A percentile compares a stretch with the other conserved stretches of the same genome.
phyloP scores from a whole-genome alignment of 2,329 filamentous ascomycete species.

The Paecilomyces fulvus region DNA sequence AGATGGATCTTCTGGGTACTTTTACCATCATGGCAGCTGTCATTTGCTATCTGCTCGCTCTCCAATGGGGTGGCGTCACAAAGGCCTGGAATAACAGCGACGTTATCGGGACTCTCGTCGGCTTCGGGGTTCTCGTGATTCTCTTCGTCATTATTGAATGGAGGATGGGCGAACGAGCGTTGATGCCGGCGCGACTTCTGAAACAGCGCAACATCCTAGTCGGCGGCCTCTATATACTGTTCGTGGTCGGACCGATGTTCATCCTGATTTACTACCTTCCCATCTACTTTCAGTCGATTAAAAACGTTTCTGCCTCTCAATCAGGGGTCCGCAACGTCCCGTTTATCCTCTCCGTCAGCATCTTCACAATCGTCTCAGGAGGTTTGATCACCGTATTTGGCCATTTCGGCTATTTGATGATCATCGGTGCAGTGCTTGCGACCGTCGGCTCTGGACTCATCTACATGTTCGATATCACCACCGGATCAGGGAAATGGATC shows the following conservation, averaged over 20 bases:
- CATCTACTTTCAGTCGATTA: conserved; percentile 31
- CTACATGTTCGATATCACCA: conserved; percentile 23
- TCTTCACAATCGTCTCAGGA: conserved; percentile 22
- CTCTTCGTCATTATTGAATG: conserved; percentile 11
- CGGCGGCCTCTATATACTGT: conserved; percentile 24
- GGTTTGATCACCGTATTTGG: conserved; percentile 18
- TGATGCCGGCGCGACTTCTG: conserved; percentile 28
- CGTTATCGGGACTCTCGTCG: conserved; percentile 16
- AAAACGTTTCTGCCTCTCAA: conserved; percentile 20
- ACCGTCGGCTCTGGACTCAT: conserved; percentile 23
- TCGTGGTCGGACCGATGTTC: conserved; percentile 25
- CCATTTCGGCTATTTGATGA: conserved; percentile 18
- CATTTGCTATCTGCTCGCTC: conserved; percentile 17
- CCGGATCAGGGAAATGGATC: conserved; percentile 13
- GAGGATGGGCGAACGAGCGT: conserved; percentile 16
- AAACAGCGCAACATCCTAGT: conserved; percentile 26
- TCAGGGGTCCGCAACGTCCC: conserved; percentile 37
- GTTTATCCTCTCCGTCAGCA: conserved; percentile 26
- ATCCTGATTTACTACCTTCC: conserved; percentile 24
- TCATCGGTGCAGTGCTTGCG: conserved; percentile 18
- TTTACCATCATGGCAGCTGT: conserved; percentile 14
- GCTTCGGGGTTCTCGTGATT: conserved; percentile 11
- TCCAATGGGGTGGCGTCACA: conserved; percentile 19
- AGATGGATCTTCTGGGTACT: conserved; percentile 17
- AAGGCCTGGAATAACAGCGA: conserved; percentile 14